A percentile compares a stretch with the other conserved stretches of the same genome.
Conservation (phyloP, 2,329 filamentous ascomycete genomes). For the Aspergillus flavus region DNA sequence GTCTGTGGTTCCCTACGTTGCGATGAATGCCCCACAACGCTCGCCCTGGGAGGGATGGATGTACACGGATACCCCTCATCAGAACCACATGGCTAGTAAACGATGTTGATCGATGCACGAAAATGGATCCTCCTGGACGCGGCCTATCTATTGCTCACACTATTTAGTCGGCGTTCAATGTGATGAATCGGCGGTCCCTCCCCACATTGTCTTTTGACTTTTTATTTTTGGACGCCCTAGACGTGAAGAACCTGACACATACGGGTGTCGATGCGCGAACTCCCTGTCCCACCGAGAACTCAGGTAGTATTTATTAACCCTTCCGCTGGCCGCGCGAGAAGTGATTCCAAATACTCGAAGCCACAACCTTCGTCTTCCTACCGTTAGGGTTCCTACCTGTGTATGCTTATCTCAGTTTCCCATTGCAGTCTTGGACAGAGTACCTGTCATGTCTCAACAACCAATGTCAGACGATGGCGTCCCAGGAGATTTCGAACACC, state of each 20-base stretch:
- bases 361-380: conserved; percentile 16
- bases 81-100: not conserved
- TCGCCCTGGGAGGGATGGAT: not conserved
- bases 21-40: not conserved
- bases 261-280: not conserved
- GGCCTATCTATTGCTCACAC: not conserved
- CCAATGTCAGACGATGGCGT: conserved; percentile 13
- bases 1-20: not conserved
- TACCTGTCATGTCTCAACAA: conserved; percentile 23
- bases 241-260: not conserved
- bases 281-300: not conserved
- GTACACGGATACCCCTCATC: not conserved
- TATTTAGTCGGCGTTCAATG: not conserved
- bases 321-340: not conserved
- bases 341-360: conserved; percentile 29
- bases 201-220: not conserved
- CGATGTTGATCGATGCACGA: not conserved
- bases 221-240: not conserved
- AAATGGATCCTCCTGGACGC: not conserved
- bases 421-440: conserved; percentile 5
- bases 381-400: conserved; percentile 9
- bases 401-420: conserved; percentile 4
- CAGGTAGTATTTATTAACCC: not conserved
- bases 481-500: conserved; percentile 29
- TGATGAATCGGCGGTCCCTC: not conserved